phyloP scores from a whole-genome alignment of 2,329 filamentous ascomycete genomes.

The Venturia effusa region DNA sequence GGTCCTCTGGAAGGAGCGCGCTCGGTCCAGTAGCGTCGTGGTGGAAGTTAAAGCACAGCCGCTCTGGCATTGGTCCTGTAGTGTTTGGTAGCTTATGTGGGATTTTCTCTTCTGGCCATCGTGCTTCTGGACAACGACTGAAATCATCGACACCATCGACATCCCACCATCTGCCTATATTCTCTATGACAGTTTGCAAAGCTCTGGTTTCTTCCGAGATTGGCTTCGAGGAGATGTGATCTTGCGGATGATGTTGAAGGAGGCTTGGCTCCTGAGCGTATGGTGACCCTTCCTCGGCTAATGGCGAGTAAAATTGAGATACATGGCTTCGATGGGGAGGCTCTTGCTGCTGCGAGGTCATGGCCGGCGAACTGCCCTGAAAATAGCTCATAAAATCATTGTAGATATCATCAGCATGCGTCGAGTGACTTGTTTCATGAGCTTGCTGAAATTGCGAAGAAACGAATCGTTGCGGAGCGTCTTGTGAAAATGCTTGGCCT shows the following conservation, averaged over 20 bases:
- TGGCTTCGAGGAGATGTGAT: neutral
- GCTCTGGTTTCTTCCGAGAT: neutral
- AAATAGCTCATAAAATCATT: too few species aligned
- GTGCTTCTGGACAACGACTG: neutral
- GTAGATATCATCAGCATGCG: too few species aligned
- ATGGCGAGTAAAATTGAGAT: neutral
- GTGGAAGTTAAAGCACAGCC: neutral
- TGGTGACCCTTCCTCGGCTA: neutral
- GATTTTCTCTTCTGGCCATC: neutral
- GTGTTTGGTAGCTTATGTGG: neutral
- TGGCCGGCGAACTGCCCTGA: neutral
- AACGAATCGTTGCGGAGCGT: too few species aligned
- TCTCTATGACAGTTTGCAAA: neutral
- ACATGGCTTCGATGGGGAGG: neutral
- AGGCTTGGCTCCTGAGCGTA: neutral
- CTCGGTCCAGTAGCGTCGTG: neutral
- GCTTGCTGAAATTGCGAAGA: too few species aligned
- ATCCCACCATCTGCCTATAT: neutral
- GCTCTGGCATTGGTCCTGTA: neutral
- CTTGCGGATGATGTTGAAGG: neutral
- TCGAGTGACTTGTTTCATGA: too few species aligned
- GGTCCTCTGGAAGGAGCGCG: neutral
- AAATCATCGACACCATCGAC: neutral
- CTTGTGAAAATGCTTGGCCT: too few species aligned
- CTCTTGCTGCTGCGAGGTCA: neutral